Conservation (phyloP, 805 yeast species). For the Danielia oregonensis region DNA sequence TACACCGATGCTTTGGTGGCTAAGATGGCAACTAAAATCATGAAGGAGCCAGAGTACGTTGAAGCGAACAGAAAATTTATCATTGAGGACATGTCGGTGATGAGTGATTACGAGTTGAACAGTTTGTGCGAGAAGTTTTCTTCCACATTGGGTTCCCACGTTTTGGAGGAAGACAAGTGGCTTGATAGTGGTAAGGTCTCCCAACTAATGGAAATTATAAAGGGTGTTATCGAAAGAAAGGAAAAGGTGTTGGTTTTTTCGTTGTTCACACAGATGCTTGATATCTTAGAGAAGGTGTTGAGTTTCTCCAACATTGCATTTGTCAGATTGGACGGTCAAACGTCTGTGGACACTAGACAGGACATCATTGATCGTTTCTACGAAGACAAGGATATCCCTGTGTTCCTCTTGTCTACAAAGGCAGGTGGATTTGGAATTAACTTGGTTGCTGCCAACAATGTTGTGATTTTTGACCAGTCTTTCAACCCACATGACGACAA, state of each 20-base stretch:
- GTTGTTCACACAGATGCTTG: slow-evolving; percentile 87
- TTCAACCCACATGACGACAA: slow-evolving; percentile 98
- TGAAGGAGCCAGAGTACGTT: slow-evolving; percentile 75
- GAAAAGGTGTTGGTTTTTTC: slow-evolving; percentile 81
- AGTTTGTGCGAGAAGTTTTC: slow-evolving; percentile 71
- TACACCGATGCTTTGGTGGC: slow-evolving; percentile 54
- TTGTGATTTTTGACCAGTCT: slow-evolving; percentile 86
- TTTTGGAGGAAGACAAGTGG: slow-evolving; percentile 52
- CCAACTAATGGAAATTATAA: slow-evolving; percentile 54
- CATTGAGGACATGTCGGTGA: slow-evolving; percentile 89
- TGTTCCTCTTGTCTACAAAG: slow-evolving; percentile 85
- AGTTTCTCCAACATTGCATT: slow-evolving; percentile 63
- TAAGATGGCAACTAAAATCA: slow-evolving; percentile 73
- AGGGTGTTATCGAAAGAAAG: slow-evolving; percentile 52
- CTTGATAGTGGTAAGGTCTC: slow-evolving; percentile 72
- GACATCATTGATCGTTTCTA: slow-evolving; percentile 85
- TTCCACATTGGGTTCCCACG: slow-evolving; percentile 50
- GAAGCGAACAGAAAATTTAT: slow-evolving; percentile 77
- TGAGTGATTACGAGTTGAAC: slow-evolving; percentile 89
- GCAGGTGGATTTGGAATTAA: slow-evolving; percentile 99
- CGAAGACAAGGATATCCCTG: slow-evolving; percentile 76
- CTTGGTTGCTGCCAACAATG: slow-evolving; percentile 90
- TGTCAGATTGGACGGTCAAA: slow-evolving; percentile 87
- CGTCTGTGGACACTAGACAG: slow-evolving; percentile 91
- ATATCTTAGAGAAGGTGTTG: slow-evolving; percentile 76